phyloP scores from a whole-genome alignment of 2,329 filamentous ascomycete species.

The Erysiphe pulchra region DNA sequence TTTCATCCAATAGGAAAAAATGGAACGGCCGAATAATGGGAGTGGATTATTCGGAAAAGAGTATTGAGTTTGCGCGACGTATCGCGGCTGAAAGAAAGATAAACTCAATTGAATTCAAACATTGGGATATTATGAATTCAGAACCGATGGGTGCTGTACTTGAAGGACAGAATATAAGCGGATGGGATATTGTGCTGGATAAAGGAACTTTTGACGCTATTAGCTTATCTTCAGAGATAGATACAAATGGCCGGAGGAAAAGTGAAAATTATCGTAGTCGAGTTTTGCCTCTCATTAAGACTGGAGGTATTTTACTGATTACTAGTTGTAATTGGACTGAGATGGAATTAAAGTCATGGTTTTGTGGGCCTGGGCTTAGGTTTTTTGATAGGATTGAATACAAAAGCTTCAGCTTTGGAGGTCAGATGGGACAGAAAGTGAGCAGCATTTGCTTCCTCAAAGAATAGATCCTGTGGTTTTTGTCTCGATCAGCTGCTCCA shows the following conservation, averaged over 20 bases:
- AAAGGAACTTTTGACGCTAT: conserved; percentile 97
- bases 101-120: conserved; percentile 19
- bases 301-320: conserved; percentile 50
- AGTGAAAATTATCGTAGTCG: conserved; percentile 51
- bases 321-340: conserved; percentile 99
- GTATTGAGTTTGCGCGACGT: conserved; percentile 44
- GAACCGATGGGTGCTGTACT: conserved; percentile 13
- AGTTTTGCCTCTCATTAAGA: conserved; percentile 41
- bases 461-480: not conserved
- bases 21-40: conserved; percentile 53
- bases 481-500: not conserved
- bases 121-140: conserved; percentile 23
- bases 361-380: conserved; percentile 23
- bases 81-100: conserved; percentile 22
- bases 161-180: conserved; percentile 12
- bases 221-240: conserved; percentile 36
- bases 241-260: conserved; percentile 28
- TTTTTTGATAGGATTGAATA: conserved; percentile 52
- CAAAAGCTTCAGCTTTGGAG: conserved; percentile 70
- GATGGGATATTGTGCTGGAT: conserved; percentile 83
- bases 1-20: conserved; percentile 15
- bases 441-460: conserved; percentile 62
- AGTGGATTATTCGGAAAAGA: conserved; percentile 62
- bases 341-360: conserved; percentile 59
- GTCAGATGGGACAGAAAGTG: conserved; percentile 67